Evolutionary conservation across 2,329 filamentous ascomycete genomes (phyloP), one percentile per base, ranked within the genome.

Genomic region (Blumeria graminis): DNA sequence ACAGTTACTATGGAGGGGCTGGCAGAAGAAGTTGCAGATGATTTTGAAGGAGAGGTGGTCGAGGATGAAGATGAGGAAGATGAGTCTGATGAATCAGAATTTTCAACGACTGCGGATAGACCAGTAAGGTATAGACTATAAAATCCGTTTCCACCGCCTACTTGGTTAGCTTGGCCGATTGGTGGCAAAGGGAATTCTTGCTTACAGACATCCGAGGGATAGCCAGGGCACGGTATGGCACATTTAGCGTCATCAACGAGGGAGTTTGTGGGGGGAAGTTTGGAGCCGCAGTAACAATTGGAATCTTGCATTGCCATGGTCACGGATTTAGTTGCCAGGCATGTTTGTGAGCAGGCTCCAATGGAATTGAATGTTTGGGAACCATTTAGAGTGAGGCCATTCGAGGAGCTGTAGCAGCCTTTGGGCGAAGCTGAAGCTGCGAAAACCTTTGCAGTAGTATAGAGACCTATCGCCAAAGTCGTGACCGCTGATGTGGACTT

Each of bases 251-350:
- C 55, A 36, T 60, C 61, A 13, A 61, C 62, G 22, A 61, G 57
- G 18, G 43, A 57, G 4, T 57, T 50, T 1, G 55, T 22, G 8
- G 63, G 59, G 16, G 66, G 66, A n/a, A 67, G 22, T 10, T 56
- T 55, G 14, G 63, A 46, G 55, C 64, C 64, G 55, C 66, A 68
- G 56, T 60, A 67, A 57, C 66, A 68, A 46, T 59, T 9, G 43
- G 54, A 22, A 61, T 60, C 9, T 59, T 61, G 45, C n/a, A 61
- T 63, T 28, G 62, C 64, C 51, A 65, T 58, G 9, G 61, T 61
- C 1, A 61, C 46, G n/a, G 55, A 56, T 32, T 56, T 58, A 45
- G 50, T 6, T 3, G 56, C 59, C 16, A 59, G 56, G 56, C 64
- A 66, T 41, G 58, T 36, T 6, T 34, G 39, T 46, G 62, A 61